These are phyloP conservation scores for Collariella sp. DNA, from an alignment of 495 filamentous ascomycete species.

Conservation along the genomic window DNA sequence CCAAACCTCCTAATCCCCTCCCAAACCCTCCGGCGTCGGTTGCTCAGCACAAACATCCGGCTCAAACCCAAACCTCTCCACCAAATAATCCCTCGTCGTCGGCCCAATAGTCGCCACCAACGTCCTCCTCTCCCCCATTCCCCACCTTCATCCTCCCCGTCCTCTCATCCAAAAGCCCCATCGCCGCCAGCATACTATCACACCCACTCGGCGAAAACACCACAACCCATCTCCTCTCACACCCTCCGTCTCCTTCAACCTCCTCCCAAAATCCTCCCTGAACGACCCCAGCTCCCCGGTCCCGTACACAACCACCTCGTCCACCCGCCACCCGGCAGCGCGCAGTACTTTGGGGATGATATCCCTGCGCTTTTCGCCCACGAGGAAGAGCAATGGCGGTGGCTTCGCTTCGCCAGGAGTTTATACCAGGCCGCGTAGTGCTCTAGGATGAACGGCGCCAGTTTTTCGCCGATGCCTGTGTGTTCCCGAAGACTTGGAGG, in stretches of 20 bases:
- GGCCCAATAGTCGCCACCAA: slow-evolving; percentile 86
- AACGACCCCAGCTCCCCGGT: slow-evolving; percentile 74
- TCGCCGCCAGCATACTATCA: slow-evolving; percentile 62
- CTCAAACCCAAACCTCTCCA: slow-evolving; percentile 55
- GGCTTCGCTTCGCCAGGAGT: slow-evolving; percentile 40
- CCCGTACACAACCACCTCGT: slow-evolving; percentile 78
- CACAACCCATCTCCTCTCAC: slow-evolving; percentile 62
- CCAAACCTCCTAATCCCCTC: slow-evolving; percentile 53
- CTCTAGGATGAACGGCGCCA: slow-evolving; percentile 66
- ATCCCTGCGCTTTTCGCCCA: slow-evolving; percentile 78
- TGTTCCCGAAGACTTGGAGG: slow-evolving; percentile 63
- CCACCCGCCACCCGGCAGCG: slow-evolving; percentile 46
- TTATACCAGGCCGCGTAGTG: slow-evolving; percentile 50
- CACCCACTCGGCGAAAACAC: slow-evolving; percentile 91
- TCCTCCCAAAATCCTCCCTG: slow-evolving; percentile 48
- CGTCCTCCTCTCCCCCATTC: slow-evolving; percentile 28
- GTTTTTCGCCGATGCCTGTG: slow-evolving; percentile 69
- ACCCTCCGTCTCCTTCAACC: slow-evolving; percentile 36
- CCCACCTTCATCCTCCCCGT: slow-evolving; percentile 39
- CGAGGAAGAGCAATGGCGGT: slow-evolving; percentile 72
- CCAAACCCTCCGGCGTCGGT: slow-evolving; percentile 77
- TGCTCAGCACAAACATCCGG: slow-evolving; percentile 74
- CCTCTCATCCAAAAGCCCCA: slow-evolving; percentile 48
- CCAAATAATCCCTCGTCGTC: slow-evolving; percentile 74
- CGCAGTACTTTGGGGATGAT: slow-evolving; percentile 76